These are phyloP conservation scores for Rhizophora apiculata DNA, from an alignment of 345 rosid species.

Conservation along the genomic window DNA sequence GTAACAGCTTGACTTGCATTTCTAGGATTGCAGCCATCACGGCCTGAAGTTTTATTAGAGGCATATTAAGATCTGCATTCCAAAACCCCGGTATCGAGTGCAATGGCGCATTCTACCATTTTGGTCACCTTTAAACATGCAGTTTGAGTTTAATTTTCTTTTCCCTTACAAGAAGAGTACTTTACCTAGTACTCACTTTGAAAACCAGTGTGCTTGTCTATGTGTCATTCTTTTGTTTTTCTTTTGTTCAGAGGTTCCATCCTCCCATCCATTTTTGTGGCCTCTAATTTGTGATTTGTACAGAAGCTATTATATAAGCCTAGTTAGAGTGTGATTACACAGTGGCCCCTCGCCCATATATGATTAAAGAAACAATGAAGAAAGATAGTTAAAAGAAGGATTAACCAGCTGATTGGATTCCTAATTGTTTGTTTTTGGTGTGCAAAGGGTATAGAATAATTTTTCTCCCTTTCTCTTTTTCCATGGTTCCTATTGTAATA, in stretches of 20 bases:
- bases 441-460: slow-evolving; percentile 59
- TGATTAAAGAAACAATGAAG: slow-evolving; percentile 18
- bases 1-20: slow-evolving; percentile 25
- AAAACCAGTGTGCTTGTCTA: slow-evolving; percentile 38
- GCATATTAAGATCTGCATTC: slow-evolving; percentile 68
- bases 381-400: slow-evolving; percentile 34
- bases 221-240: slow-evolving; percentile 50
- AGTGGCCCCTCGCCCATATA: slow-evolving; percentile 58
- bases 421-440: slow-evolving; percentile 34
- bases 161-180: slow-evolving; percentile 28
- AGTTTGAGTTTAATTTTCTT: slow-evolving; percentile 26
- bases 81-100: slow-evolving; percentile 49
- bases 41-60: slow-evolving; percentile 71
- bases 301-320: slow-evolving; percentile 43
- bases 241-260: slow-evolving; percentile 29
- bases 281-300: slow-evolving; percentile 50
- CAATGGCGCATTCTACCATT: slow-evolving; percentile 68
- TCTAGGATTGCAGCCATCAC: slow-evolving; percentile 64
- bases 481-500: slow-evolving; percentile 49
- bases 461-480: slow-evolving; percentile 12
- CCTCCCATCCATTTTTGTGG: slow-evolving; percentile 44
- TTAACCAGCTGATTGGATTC: slow-evolving; percentile 49
- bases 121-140: slow-evolving; percentile 46
- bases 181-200: slow-evolving; percentile 26
- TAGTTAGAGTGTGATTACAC: slow-evolving; percentile 56